phyloP scores from a whole-genome alignment of 2,329 filamentous ascomycete genomes.

The Amesomyces nigricolor region DNA sequence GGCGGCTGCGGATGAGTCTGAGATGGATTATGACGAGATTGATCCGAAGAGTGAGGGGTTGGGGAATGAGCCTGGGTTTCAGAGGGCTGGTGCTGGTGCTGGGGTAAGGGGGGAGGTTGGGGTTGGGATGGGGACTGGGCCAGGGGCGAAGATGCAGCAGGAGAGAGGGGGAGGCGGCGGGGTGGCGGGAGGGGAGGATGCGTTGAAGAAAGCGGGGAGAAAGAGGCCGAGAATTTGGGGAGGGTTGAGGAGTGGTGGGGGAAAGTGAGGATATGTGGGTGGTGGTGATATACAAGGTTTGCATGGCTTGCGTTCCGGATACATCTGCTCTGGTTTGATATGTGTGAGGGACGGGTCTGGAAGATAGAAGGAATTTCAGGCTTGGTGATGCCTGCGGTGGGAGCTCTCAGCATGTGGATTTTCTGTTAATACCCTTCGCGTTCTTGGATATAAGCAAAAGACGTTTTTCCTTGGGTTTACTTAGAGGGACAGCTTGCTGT shows the following conservation, averaged over 20 bases:
- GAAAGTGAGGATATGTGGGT: slow-evolving; percentile 7
- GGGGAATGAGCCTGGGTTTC: slow-evolving; percentile 39
- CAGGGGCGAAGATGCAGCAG: not conserved
- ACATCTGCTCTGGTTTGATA: too few relatives aligned
- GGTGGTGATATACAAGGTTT: too few relatives aligned
- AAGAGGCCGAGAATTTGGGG: slow-evolving; percentile 23
- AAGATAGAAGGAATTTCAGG: too few relatives aligned
- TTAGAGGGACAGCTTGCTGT: too few relatives aligned
- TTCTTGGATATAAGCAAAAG: too few relatives aligned
- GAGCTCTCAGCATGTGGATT: too few relatives aligned
- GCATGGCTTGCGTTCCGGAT: too few relatives aligned
- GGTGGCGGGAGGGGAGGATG: slow-evolving; percentile 8
- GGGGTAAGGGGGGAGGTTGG: not conserved
- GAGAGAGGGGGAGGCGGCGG: not conserved
- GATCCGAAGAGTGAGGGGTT: slow-evolving; percentile 44
- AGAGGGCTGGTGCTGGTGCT: slow-evolving; percentile 26
- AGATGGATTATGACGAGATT: slow-evolving; percentile 34
- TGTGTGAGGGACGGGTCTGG: too few relatives aligned
- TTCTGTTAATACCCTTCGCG: too few relatives aligned
- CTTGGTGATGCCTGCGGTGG: too few relatives aligned
- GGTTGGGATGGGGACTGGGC: not conserved
- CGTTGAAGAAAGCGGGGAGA: slow-evolving; percentile 11
- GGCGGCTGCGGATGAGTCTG: slow-evolving; percentile 9
- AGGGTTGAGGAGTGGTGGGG: slow-evolving; percentile 17
- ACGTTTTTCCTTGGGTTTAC: too few relatives aligned